Base-by-base conservation (phyloP, 768 basidiomycete species). In the Lactifluus rugatus region DNA sequence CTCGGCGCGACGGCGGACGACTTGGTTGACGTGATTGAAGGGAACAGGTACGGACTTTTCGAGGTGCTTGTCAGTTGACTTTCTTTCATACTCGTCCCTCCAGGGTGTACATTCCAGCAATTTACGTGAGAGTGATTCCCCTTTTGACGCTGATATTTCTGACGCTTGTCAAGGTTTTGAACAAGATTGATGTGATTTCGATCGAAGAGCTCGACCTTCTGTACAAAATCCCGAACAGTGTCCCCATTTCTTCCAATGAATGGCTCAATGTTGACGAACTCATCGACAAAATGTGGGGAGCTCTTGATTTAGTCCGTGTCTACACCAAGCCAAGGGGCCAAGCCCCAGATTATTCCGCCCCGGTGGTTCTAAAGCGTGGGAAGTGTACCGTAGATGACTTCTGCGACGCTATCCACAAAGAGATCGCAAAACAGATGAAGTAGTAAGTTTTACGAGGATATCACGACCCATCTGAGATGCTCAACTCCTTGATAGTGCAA, bases 201-300 rank as follows among this genome's bases (percentile, higher is more conserved):
- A 96, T 98, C 71, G 95, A 98, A 70, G 95, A 98, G 73, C 81
- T 98, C 25, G 95, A 97, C 71, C 79, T 95, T 56, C 72, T 95
- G 77, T 93, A 93, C 75, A 90, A 92, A 72, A 99, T 99, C 58
- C 96, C 96, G 2, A 80, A 90, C 71, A 93, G 90, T 45, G 95
- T 98, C 9, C 96, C 96, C 3, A 78, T 99, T 69, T 94, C 92
- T 16, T 96, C 92, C 2, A 82, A 81, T 61, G 85, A 93, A 66
- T 98, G 96, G 96, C 77, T 96, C 64, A 98, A 98, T 73, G 76
- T 99, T 65, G 96, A 98, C 70, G 96, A 99, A 69, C 78, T 99
- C 48, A 81, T 89, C 54, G 84, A 89, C 59, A 81, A 81, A 66
- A 97, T 97, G 93, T 98, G 96, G 95, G 76, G 85, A 48, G 83